These are phyloP conservation scores for Monosporascus sp. DNA, from an alignment of 2,329 filamentous ascomycete species.

Conservation along the genomic window DNA sequence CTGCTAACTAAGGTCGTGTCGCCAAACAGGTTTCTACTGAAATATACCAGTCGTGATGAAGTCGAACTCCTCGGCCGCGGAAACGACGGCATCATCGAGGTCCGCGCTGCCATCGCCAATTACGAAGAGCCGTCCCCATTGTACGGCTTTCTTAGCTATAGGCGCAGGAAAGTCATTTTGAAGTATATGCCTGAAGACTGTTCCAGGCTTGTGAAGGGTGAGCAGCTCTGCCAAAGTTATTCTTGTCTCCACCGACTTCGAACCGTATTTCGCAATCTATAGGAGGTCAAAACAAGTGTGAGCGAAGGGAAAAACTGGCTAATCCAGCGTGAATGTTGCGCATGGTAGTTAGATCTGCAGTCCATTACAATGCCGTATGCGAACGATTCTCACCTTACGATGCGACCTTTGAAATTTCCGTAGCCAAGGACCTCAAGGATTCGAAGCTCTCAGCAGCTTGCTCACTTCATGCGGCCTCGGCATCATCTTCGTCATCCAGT, in stretches of 20 bases:
- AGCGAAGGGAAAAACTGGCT: constrained; percentile 24
- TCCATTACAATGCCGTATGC: constrained; percentile 63
- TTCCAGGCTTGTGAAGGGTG: constrained; percentile 89
- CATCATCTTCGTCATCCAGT: constrained; percentile 78
- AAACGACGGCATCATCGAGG: constrained; percentile 76
- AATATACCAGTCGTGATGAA: constrained; percentile 85
- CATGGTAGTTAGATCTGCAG: constrained; percentile 69
- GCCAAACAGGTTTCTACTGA: constrained; percentile 77
- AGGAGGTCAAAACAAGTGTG: constrained; percentile 59
- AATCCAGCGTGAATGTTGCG: constrained; percentile 15
- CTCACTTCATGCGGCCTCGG: constrained; percentile 81
- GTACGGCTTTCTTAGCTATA: constrained; percentile 87
- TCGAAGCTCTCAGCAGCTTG: constrained; percentile 83
- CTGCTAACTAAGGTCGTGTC: too few species aligned
- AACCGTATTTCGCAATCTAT: too few species aligned
- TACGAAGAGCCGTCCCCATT: constrained; percentile 84
- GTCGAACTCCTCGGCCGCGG: constrained; percentile 74
- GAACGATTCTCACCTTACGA: constrained; percentile 81
- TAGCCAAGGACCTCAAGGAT: constrained; percentile 77
- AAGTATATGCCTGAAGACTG: constrained; percentile 90
- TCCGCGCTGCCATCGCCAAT: constrained; percentile 69
- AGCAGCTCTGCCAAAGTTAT: constrained; percentile 21
- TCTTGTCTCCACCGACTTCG: too few species aligned
- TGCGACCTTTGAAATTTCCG: constrained; percentile 71
- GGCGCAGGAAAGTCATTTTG: constrained; percentile 83